Percentiles rank a stretch among this genome's conserved stretches.
Conservation (phyloP, 2,329 filamentous ascomycete species). For the Trichophyton rubrum region DNA sequence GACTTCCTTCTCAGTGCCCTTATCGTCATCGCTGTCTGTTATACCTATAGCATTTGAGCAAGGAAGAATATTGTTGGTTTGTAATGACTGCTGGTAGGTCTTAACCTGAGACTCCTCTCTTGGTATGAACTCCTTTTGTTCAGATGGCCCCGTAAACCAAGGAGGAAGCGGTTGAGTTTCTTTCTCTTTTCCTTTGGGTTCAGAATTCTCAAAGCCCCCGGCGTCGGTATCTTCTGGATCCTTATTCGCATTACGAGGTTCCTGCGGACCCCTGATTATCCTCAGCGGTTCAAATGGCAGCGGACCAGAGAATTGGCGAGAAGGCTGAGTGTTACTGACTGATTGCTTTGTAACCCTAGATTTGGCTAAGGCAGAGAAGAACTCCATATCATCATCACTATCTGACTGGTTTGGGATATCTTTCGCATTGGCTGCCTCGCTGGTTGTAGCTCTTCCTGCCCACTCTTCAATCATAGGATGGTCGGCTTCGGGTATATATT, state of each 20-base stretch:
- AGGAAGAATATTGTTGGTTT: constrained; percentile 15
- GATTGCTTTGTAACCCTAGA: constrained; percentile 50
- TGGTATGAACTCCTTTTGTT: constrained; percentile 23
- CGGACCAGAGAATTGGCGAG: constrained; percentile 60
- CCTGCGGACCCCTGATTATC: constrained; percentile 27
- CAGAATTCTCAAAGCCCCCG: constrained; percentile 50
- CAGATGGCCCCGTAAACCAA: constrained; percentile 33
- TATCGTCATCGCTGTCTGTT: constrained; percentile 7
- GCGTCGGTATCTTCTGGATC: constrained; percentile 42
- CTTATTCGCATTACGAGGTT: constrained; percentile 29
- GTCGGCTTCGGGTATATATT: constrained; percentile 32
- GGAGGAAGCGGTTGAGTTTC: constrained; percentile 30
- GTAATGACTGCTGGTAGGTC: constrained; percentile 16
- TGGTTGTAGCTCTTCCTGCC: background rate
- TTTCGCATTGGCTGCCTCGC: constrained; percentile 14
- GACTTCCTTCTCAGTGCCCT: background rate
- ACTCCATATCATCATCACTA: constrained; percentile 57
- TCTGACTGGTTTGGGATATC: constrained; percentile 16
- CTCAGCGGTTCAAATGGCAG: constrained; percentile 76
- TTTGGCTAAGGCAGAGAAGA: constrained; percentile 62
- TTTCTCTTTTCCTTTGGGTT: constrained; percentile 19
- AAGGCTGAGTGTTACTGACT: constrained; percentile 24
- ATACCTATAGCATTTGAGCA: constrained; percentile 7
- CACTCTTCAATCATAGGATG: constrained; percentile 20
- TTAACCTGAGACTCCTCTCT: constrained; percentile 18